Evolutionary conservation across 139 green algal species (phyloP).

Genomic region (Diplosphaera chodatii): DNA sequence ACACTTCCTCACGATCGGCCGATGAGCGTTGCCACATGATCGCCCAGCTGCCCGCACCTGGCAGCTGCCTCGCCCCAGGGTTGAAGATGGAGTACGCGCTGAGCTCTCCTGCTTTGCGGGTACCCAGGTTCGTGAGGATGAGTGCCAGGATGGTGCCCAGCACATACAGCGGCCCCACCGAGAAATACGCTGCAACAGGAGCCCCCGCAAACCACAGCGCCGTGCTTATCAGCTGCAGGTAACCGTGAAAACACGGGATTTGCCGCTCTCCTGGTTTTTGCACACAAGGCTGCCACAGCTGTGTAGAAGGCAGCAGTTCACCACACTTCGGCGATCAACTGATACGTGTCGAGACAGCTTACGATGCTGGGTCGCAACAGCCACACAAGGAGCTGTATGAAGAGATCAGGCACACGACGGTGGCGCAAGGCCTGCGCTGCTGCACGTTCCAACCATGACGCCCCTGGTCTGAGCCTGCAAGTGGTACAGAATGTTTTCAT

Average conservation of each 20-base stretch:
- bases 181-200: constrained; percentile 10
- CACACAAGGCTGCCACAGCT: no score
- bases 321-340: no score
- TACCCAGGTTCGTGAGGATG: constrained; percentile 47
- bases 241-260: no score
- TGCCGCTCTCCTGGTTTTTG: no score
- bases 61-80: constrained; percentile 18
- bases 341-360: no score
- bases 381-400: constrained; percentile 18
- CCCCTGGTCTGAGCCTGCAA: no score
- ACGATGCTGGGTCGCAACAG: constrained; percentile 2
- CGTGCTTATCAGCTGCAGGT: constrained; percentile 32
- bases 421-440: background rate
- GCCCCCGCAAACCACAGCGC: constrained; percentile 24
- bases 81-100: constrained; percentile 55
- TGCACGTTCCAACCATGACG: no score
- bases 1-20: no score
- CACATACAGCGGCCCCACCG: constrained; percentile 11
- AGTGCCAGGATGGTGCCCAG: constrained; percentile 26
- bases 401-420: constrained; percentile 22
- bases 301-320: no score
- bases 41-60: constrained; percentile 8
- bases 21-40: background rate
- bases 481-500: no score
- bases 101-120: constrained; percentile 26